Base-by-base conservation (phyloP, 1,139 yeast genomes). In the Lizanozyma gosingica region DNA sequence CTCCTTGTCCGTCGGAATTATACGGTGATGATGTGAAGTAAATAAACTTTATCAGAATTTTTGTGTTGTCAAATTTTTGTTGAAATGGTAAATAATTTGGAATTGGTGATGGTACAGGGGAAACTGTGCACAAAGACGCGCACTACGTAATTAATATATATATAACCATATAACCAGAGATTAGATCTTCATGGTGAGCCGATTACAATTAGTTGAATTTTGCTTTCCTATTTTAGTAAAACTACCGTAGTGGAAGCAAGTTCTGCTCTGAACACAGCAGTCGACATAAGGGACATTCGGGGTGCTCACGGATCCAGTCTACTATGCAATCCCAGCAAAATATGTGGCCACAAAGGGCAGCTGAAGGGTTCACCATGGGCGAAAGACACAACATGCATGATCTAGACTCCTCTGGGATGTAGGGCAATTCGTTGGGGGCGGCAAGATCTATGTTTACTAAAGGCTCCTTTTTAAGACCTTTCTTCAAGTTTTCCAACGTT, bases 281-380 rank as follows among this genome's bases (percentile, higher is more conserved):
- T 45, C 98, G 63, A 54, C 98, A 92, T 33, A 92, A 65, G 0
- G 98, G 97, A 56, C 98, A 92, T 54, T 88, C 97, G 0, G 90
- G 82, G 50, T 78, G 76, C 42, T 88, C 95, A 46, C 87, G 67
- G 41, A 88, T 77, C 97, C 97, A 92, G 50, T 85, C 95, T 4
- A 80, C 73, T 4, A 87, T 79, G 56, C 98, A 92, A 4, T 70
- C 72, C 97, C 97, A 92, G 60, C 98, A 92, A 57, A 85, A 90
- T 15, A 86, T 46, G 57, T 92, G 98, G 0, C 98, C 98, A 61
- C 98, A 92, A 8, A 81, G 76, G 0, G 95, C 88, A 43, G 88
- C 78, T 1, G 95, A 70, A 1, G 98, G 97, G 46, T 84, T 77
- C 2, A 66, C 69, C 94, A 92, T 85, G 15, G 74, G 68, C 4